Evolutionary conservation across 148 eudicot species (phyloP), one percentile per base, ranked within the genome.

Genomic region (Nyssa sinensis): DNA sequence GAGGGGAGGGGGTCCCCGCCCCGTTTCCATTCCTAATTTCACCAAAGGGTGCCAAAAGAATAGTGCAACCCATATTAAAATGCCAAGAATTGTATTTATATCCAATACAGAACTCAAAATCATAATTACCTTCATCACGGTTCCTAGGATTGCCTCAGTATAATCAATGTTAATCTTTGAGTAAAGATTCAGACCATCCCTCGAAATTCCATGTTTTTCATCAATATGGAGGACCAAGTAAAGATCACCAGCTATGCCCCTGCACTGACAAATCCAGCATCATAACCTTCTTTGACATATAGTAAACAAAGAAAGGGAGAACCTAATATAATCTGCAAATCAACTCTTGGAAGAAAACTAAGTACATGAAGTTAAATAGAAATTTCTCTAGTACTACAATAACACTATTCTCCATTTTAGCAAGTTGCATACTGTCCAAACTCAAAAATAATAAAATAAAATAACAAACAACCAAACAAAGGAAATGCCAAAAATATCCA

Each of bases 131-230:
- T 87, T 83, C 21, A 83, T 57, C 71, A 79, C 80, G 74, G 91
- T 81, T 65, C 98, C 97, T 39, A 91, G 75, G 72, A 94, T 94
- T 64, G 98, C 98, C 62, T 94, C 87, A 13, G 90, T 88, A 78
- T 78, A 94, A 81, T 86, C 86, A 78, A 91, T 74, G 55, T 67
- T 86, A 70, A 94, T 76, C 67, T 82, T 86, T 25, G 98, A 94
- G 84, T 84, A 87, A 19, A 94, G 92, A 86, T 91, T 80, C 60
- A 84, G 82, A 71, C 92, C 97, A 67, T 94, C 92, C 78, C 97
- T 88, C 84, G 77, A 73, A 76, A 91, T 91, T 53, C 95, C 98
- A 67, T 49, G 78, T 80, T 86, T 94, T 74, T 79, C 83, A 33
- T 83, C 81, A 64, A 91, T 79, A 78, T 85, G 91, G 61, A 94